Base-by-base conservation (phyloP, 306 rosid species). In the Canavalia ensiformis region DNA sequence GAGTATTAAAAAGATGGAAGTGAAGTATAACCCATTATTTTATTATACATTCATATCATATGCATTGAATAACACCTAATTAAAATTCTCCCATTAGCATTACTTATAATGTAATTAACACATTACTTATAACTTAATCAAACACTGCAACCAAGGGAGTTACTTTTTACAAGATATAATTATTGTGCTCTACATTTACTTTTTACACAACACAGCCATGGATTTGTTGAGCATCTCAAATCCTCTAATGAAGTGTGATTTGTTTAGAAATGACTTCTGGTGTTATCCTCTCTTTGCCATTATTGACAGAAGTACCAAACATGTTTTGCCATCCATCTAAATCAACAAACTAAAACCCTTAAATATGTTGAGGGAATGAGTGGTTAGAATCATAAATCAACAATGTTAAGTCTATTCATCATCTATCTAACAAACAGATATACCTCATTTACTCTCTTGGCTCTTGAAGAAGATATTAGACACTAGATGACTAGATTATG, bases 341-440 rank as follows among this genome's bases (percentile, higher is more conserved):
- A 68, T 68, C 73, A 75, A 58, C 50, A 59, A 66, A 37, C 49
- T 33, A 18, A 71, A 70, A 52, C 29, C 25, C 46, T 69, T 44
- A 45, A 42, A 49, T 52, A 33, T 51, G 5, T 45, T 9, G 55
- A 71, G 37, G 71, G 56, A 79, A 31, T 62, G 66, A 37, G 9
- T 55, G 66, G 57, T 33, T 65, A 50, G 46, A 50, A 50, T 46
- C 68, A 41, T 39, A 29, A 69, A 62, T 55, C 45, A 47, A 10
- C 18, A 7, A 59, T 35, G 68, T 64, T 28, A 35, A 3, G 65
- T 85, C 81, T 67, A 67, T 73, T 72, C 86, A 58, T 50, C 60
- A 42, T 68, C 33, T 31, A 58, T 29, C 65, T 50, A 67, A 18
- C 51, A 80, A 56, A 81, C 72, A 51, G 56, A 72, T 58, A 59